Evolutionary conservation across 129 eudicot genomes (phyloP), one percentile per base, ranked within the genome.

Genomic region (Escallonia rubra): DNA sequence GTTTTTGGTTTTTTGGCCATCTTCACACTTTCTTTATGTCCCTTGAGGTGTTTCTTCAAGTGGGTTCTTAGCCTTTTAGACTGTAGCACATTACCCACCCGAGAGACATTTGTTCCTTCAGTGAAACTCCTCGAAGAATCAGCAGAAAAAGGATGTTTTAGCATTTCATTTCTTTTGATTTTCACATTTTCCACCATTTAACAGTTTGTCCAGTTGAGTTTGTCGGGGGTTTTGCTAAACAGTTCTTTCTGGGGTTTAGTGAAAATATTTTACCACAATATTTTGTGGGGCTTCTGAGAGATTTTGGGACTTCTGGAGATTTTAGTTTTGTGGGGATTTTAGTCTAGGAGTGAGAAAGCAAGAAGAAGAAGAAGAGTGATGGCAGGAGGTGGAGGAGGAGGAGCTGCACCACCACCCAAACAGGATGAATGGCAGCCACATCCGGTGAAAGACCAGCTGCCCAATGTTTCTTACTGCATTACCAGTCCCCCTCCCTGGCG

Each of bases 401-500:
- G 40, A 69, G 47, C 65, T 58, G 74, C 74, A 45, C 74, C 74
- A 14, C 65, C 66, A 23, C 74, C 74, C 46, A 69, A 69, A 40
- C 74, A 69, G 56, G 74, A 69, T 11, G 74, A 69, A 57, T 58
- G 58, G 74, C 74, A 57, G 55, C 74, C 74, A 44, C 74, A 69
- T 69, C 74, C 74, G 39, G 74, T 40, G 12, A 69, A 59, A 48
- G 74, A 69, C 47, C 74, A 69, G 66, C 41, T 69, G 40, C 65
- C 74, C 15, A 48, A 15, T 41, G 48, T 69, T 47, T 56, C 74
- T 59, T 69, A 69, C 46, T 69, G 74, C 56, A 58, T 69, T n/a
- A 69, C 74, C 7, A 69, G 74, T 39, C 74, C 74, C 39, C 74
- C 74, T 45, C 74, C 74, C 23, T 69, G 74, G 74, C 74, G 74